Conservation (phyloP, 2,329 filamentous ascomycete species). For the Cladophialophora carrionii region DNA sequence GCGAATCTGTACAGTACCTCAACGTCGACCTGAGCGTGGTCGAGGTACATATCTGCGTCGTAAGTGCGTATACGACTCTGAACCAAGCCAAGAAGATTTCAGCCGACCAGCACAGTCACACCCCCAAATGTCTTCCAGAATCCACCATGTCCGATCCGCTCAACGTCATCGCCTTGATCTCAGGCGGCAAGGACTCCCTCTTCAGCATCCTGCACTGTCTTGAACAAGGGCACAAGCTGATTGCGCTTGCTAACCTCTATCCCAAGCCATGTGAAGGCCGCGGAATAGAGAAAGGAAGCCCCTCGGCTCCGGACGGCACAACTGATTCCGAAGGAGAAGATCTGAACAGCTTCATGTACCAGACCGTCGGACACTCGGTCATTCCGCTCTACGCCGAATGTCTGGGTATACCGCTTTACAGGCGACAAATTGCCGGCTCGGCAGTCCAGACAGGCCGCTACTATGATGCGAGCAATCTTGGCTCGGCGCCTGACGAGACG, state of each 20-base stretch:
- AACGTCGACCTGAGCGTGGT: not conserved
- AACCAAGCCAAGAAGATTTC: not conserved
- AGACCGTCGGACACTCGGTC: slow-evolving; percentile 88
- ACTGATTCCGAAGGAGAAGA: slow-evolving; percentile 59
- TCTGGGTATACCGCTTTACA: slow-evolving; percentile 80
- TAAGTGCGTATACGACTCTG: not conserved
- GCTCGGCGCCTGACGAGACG: slow-evolving; percentile 73
- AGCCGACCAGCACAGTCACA: not conserved
- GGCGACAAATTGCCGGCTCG: slow-evolving; percentile 72
- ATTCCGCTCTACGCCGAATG: slow-evolving; percentile 82
- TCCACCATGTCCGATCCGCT: slow-evolving; percentile 39
- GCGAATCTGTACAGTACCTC: not conserved
- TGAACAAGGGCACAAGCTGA: slow-evolving; percentile 78
- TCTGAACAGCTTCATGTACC: slow-evolving; percentile 99
- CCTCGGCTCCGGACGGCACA: slow-evolving; percentile 16
- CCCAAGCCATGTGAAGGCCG: slow-evolving; percentile 51
- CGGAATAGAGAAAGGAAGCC: not conserved
- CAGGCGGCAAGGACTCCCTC: slow-evolving; percentile 96
- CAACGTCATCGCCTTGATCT: slow-evolving; percentile 89
- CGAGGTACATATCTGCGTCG: not conserved
- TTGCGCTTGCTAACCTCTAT: slow-evolving; percentile 87
- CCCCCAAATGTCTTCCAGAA: not conserved
- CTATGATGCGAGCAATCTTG: slow-evolving; percentile 56
- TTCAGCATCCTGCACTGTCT: slow-evolving; percentile 90
- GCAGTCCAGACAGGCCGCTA: slow-evolving; percentile 72